Evolutionary conservation across 495 filamentous ascomycete species (phyloP), one percentile per base, ranked within the genome.

Genomic region (Chaetomium fimeti): DNA sequence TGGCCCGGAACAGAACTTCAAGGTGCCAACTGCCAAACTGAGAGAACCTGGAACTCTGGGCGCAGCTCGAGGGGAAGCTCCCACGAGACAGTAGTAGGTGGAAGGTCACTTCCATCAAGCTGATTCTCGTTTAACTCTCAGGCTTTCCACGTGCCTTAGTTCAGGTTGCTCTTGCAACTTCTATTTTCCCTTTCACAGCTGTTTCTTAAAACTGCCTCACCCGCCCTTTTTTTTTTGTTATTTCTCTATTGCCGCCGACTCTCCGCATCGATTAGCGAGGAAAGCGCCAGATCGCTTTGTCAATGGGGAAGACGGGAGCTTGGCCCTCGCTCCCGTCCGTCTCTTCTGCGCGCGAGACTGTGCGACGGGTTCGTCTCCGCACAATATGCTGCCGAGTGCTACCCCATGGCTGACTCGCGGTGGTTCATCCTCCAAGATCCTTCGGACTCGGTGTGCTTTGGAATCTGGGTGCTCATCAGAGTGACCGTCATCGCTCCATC

Each of bases 361-460:
- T n/a, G 25, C 43, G 45, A 60, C 29, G 28, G 45, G 28, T 25
- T 32, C 58, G 28, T 65, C 65, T 67, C 65, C 65, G 62, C 65
- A 66, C 68, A 59, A 16, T 52, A 63, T 40, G 52, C 42, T 62
- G 43, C 63, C 67, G 63, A 62, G 51, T 70, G 62, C 51, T 64
- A 59, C 66, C 63, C 58, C 15, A 32, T 57, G 7, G 20, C 60
- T 55, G 24, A 55, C 40, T 52, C 6, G 15, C 13, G 5, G 32
- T 36, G 5, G 32, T 36, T 9, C 7, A 36, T 36, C 32, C 32
- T 36, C 32, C 32, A 9, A 36, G 32, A 36, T 36, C 32, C 32
- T 36, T 36, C 32, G 5, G n/a, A 16, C 20, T 42, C 32, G 5
- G 20, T 36, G 32, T 36, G 32, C 32, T 36, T 36, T 36, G 32